phyloP scores from a whole-genome alignment of 495 filamentous ascomycete species.

The Podospora appendiculata region DNA sequence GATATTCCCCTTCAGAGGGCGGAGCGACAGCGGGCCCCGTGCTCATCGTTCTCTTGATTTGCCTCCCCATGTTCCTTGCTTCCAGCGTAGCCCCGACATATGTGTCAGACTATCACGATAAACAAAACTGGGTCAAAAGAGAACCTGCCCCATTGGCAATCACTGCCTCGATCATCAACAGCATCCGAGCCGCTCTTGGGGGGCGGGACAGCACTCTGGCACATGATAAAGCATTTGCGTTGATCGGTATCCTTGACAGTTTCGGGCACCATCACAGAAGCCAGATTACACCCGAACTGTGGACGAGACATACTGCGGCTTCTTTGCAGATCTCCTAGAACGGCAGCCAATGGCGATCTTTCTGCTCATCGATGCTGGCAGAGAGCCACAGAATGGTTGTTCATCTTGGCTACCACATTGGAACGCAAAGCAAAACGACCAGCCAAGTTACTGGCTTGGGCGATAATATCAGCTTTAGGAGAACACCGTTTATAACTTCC shows the following conservation, averaged over 20 bases:
- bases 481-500: too few relatives aligned
- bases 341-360: neutral
- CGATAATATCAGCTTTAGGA: too few relatives aligned
- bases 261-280: neutral
- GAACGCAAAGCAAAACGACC: too few relatives aligned
- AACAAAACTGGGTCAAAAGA: neutral
- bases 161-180: neutral
- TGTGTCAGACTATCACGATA: neutral
- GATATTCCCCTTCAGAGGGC: too few relatives aligned
- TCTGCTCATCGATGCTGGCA: constrained; percentile 3
- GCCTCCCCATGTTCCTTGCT: neutral
- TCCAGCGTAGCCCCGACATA: too few relatives aligned
- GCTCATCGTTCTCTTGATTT: neutral
- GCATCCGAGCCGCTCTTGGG: constrained; percentile 1
- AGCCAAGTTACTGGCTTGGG: too few relatives aligned
- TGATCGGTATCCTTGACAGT: constrained; percentile 1
- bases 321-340: neutral
- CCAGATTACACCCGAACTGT: constrained; percentile 2
- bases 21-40: too few relatives aligned
- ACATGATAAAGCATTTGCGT: constrained; percentile 3
- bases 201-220: neutral
- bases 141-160: neutral
- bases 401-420: too few relatives aligned
- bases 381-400: too few relatives aligned
- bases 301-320: neutral